These are phyloP conservation scores for Suillus subluteus DNA, from an alignment of 768 basidiomycete genomes.

Conservation along the genomic window DNA sequence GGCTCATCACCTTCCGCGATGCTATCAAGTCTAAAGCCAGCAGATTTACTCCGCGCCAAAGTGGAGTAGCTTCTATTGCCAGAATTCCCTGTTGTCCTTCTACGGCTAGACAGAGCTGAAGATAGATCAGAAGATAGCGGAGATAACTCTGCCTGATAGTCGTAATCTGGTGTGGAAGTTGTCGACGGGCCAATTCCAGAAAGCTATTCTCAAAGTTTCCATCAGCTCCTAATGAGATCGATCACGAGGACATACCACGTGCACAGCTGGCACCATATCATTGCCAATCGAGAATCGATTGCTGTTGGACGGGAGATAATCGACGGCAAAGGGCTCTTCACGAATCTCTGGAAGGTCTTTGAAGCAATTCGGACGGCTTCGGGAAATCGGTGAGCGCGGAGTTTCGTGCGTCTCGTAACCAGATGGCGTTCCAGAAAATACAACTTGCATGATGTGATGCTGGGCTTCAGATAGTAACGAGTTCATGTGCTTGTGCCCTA, in stretches of 20 bases:
- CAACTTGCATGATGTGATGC: constrained; percentile 3
- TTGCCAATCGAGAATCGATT: neutral
- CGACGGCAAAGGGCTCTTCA: neutral
- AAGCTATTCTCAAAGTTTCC: neutral
- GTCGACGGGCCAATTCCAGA: neutral
- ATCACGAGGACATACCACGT: neutral
- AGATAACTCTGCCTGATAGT: neutral
- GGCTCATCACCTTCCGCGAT: constrained; percentile 8
- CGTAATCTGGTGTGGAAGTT: neutral
- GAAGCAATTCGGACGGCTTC: neutral
- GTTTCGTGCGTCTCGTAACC: neutral
- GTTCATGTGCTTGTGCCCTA: neutral
- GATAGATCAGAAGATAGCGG: neutral
- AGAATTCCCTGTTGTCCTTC: neutral
- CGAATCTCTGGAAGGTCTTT: constrained; percentile 11
- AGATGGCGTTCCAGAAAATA: constrained; percentile 1
- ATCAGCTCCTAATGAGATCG: neutral
- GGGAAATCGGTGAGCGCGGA: neutral
- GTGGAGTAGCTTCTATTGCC: neutral
- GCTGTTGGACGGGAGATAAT: neutral
- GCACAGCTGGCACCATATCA: neutral
- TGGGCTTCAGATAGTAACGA: constrained; percentile 6
- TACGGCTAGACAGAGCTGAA: neutral
- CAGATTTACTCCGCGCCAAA: neutral
- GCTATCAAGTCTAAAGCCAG: neutral